Conservation (phyloP, 1,284 basidiomycete species). For the Puccinia sorghi region DNA sequence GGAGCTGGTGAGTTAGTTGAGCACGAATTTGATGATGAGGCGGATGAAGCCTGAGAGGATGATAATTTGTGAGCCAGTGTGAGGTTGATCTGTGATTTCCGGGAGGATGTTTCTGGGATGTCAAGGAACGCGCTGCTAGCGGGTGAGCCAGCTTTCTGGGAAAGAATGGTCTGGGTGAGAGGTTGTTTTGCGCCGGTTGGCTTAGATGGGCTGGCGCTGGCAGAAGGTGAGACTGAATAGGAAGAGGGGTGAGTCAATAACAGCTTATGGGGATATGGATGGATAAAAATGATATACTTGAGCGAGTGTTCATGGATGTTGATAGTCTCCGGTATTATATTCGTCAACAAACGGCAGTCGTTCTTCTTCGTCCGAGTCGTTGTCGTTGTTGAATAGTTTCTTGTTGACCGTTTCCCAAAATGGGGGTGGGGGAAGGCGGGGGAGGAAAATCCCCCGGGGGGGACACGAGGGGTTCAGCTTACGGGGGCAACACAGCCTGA, state of each 20-base stretch:
- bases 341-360: background rate
- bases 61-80: background rate
- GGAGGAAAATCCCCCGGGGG: too few species aligned
- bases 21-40: background rate
- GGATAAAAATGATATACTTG: background rate
- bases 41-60: background rate
- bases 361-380: background rate
- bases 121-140: conserved; percentile 1
- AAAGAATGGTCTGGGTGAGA: background rate
- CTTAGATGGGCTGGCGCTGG: conserved; percentile 5
- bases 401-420: conserved; percentile 1
- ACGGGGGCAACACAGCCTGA: too few species aligned
- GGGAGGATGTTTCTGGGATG: conserved; percentile 10
- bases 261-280: background rate
- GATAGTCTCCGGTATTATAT: background rate
- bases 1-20: background rate
- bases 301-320: background rate
- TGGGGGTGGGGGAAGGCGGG: too few species aligned
- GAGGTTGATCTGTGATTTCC: background rate
- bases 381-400: background rate
- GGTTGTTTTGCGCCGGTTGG: background rate
- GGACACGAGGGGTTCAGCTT: too few species aligned
- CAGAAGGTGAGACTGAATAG: background rate
- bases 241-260: background rate
- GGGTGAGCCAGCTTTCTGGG: conserved; percentile 1